These are phyloP conservation scores for Monosporascus sp. DNA, from an alignment of 2,329 filamentous ascomycete genomes.

Conservation along the genomic window DNA sequence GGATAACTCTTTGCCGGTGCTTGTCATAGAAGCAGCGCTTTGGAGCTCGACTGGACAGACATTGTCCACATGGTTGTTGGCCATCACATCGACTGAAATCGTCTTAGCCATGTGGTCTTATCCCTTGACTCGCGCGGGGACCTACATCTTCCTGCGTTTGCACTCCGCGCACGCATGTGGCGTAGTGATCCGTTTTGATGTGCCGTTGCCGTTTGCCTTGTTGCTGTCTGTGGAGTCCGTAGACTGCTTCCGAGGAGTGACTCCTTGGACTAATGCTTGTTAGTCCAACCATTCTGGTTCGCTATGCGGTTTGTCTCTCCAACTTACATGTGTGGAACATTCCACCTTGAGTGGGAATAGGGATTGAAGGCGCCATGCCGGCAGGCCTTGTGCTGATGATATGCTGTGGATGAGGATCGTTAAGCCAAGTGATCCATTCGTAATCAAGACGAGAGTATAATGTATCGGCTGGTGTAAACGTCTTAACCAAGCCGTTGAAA, in stretches of 20 bases:
- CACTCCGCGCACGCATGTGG: constrained; percentile 45
- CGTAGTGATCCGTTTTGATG: constrained; percentile 29
- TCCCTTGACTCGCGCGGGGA: constrained; percentile 5
- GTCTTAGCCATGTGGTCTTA: constrained; percentile 19
- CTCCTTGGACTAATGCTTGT: constrained; percentile 38
- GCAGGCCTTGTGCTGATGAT: constrained; percentile 10
- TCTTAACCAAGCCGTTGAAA: constrained; percentile 10
- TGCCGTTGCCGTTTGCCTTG: constrained; percentile 24
- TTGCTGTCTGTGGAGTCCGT: constrained; percentile 33
- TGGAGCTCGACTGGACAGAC: constrained; percentile 73
- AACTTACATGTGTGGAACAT: constrained; percentile 45
- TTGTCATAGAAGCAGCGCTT: constrained; percentile 79
- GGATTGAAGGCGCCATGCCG: constrained; percentile 40
- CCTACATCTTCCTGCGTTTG: constrained; percentile 70
- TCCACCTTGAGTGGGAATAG: constrained; percentile 43
- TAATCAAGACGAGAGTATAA: constrained; percentile 2
- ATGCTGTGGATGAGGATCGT: background rate
- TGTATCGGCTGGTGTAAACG: background rate
- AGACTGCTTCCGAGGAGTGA: constrained; percentile 45
- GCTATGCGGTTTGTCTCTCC: background rate
- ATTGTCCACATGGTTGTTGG: constrained; percentile 75
- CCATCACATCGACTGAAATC: constrained; percentile 63
- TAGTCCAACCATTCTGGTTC: constrained; percentile 1
- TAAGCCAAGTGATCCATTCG: background rate
- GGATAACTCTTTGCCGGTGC: constrained; percentile 69